A percentile compares a stretch with the other conserved stretches of the same genome.
These are phyloP conservation scores for Fraxinus nigra DNA, from an alignment of 305 asterid genomes.

Conservation along the genomic window DNA sequence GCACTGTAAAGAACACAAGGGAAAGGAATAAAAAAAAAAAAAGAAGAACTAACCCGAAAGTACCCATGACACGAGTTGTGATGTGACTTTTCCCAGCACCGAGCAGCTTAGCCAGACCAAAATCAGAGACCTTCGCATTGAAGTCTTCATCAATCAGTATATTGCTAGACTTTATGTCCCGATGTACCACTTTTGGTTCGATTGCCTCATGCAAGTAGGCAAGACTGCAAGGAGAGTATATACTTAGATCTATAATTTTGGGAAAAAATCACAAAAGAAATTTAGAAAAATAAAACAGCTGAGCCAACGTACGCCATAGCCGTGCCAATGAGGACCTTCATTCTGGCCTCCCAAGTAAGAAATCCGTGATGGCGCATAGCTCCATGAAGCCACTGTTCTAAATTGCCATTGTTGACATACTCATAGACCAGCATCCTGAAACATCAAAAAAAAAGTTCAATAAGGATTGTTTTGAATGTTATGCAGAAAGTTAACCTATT, in stretches of 20 bases:
- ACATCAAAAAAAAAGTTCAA: slow-evolving; percentile 13
- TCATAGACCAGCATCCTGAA: slow-evolving; percentile 83
- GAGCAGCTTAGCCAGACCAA: slow-evolving; percentile 55
- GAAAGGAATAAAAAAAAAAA: slow-evolving; percentile 2
- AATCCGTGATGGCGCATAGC: slow-evolving; percentile 87
- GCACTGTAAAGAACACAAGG: background rate
- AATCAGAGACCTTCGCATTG: slow-evolving; percentile 57
- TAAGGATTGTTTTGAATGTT: background rate
- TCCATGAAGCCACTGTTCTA: slow-evolving; percentile 98
- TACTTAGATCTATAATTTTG: background rate
- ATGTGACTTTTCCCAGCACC: slow-evolving; percentile 58
- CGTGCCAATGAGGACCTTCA: slow-evolving; percentile 55
- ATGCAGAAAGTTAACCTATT: background rate
- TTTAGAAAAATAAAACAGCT: background rate
- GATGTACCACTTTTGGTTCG: slow-evolving; percentile 59
- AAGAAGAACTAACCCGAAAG: slow-evolving; percentile 45
- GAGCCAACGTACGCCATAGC: slow-evolving; percentile 50
- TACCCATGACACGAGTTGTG: slow-evolving; percentile 65
- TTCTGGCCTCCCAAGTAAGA: slow-evolving; percentile 87
- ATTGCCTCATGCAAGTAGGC: slow-evolving; percentile 58
- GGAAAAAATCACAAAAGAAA: background rate
- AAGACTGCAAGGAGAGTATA: slow-evolving; percentile 38
- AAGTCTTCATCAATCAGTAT: slow-evolving; percentile 55
- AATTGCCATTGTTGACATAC: slow-evolving; percentile 84
- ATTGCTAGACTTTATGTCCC: slow-evolving; percentile 59